Evolutionary conservation across 305 asterid species (phyloP), one percentile per base, ranked within the genome.

Genomic region (Ilex paraguariensis): DNA sequence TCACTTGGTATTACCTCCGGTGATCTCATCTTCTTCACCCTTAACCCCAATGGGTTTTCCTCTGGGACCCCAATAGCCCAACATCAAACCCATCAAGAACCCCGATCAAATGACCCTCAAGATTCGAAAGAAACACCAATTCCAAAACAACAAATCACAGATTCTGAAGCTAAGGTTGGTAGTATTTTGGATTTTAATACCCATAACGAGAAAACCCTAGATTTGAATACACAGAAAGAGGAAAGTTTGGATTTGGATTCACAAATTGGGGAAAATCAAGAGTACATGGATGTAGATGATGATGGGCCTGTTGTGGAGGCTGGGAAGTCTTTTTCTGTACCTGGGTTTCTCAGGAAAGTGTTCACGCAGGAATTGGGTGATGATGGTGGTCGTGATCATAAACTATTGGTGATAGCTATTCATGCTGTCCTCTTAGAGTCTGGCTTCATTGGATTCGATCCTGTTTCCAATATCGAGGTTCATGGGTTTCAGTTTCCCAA

Each of bases 311-410:
- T 36, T 49, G 62, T 65, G 54, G 79, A 57, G 50, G 72, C 50
- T 13, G 79, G 72, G 36, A 73, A 75, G 51, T 79, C 90, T 11
- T 84, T 84, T 57, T 83, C 96, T 0, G 90, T 84, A 39, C 95
- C 97, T 21, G 95, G 92, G 21, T 93, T 87, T 69, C 70, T 93
- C 61, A 79, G 94, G 81, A 86, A 90, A 75, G 95, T 90, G 57
- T 86, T 87, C 60, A 68, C 73, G 14, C 82, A 80, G 48, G 92
- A 86, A 74, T 57, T 87, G 75, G 84, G 84, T 1, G 68, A 72
- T 40, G 84, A 83, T 45, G 59, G 72, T 21, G 84, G 87, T 9
- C 77, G 73, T 58, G 68, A 74, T 51, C 95, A 83, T 76, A 80
- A 21, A 21, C 28, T 21, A 21, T 21, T 21, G 28, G 28, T 21